Evolutionary conservation across 192 early-diverging fungal species (phyloP), one percentile per base, ranked within the genome.

Genomic region (Funneliformis mosseae): DNA sequence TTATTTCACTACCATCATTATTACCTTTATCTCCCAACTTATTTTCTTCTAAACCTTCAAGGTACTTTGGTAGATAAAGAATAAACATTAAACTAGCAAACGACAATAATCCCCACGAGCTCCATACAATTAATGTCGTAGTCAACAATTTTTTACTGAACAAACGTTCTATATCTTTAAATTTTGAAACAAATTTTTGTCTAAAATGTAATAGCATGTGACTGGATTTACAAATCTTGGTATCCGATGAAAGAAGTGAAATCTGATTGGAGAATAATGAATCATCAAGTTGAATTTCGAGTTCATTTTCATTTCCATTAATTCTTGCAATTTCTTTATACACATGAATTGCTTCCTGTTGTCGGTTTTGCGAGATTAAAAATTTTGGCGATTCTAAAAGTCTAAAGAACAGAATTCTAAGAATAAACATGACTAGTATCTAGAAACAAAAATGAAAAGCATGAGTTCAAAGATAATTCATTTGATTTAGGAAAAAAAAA

Each of bases 51-150:
- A 55, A 4, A 55, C 4, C 18, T 79, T 93, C 91, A 14, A 96
- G 86, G 28, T 93, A 92, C 78, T 94, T 93, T 46, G 95, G 93
- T 11, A 95, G 77, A 81, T 95, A 96, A 14, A 92, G 93, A 83
- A 95, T 95, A 82, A 97, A 96, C 88, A 95, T 95, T 25, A 92
- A 94, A 81, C 90, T 96, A 0, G 91, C 95, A 82, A 95, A 83
- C 1, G 93, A 86, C 4, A 93, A 89, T n/a, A 95, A 79, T 0
- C 88, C 87, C 95, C 95, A 97, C 55, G 96, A 95, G 21, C 82
- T 64, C 90, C 92, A 94, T 33, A 97, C 86, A 68, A 96, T 76
- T 0, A 92, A 60, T 2, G 94, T 94, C 2, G 93, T 95, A n/a
- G 84, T 66, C 41, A 90, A 78, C 81, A 89, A 89, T 73, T 84